Percentiles rank a stretch among this genome's conserved stretches.
Evolutionary conservation across 78 protist species (phyloP).

Genomic region (Dictyostelium purpureum): DNA sequence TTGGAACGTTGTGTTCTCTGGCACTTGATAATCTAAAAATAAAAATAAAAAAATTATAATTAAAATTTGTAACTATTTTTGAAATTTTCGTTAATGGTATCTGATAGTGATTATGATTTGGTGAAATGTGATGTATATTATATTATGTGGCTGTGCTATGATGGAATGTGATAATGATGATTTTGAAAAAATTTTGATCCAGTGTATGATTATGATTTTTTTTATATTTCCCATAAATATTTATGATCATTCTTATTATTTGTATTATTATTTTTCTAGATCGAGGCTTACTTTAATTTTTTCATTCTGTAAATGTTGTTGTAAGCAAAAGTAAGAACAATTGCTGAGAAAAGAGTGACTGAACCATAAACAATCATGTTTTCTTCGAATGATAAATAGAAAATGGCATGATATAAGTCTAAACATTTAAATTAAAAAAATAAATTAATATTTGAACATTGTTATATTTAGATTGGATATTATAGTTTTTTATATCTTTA

Average conservation of each 20-base stretch:
- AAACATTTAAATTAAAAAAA: not conserved
- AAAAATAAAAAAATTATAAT: not conserved
- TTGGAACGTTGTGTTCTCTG: slow-evolving; percentile 30
- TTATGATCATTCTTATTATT: no score
- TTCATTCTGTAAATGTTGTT: slow-evolving; percentile 69
- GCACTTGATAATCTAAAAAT: slow-evolving; percentile 16
- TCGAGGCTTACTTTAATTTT: slow-evolving; percentile 32
- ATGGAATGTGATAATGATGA: not conserved
- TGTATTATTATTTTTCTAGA: no score
- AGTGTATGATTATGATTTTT: not conserved
- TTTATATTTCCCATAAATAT: not conserved
- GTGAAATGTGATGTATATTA: not conserved
- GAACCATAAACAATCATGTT: slow-evolving; percentile 57
- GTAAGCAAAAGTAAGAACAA: slow-evolving; percentile 61
- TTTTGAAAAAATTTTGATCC: not conserved
- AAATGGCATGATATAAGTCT: slow-evolving; percentile 74
- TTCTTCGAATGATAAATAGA: slow-evolving; percentile 36
- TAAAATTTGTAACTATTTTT: not conserved
- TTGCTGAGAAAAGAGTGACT: slow-evolving; percentile 58
- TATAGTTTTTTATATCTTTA: not conserved
- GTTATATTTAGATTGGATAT: not conserved
- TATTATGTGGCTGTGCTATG: not conserved
- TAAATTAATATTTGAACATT: not conserved
- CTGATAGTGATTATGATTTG: not conserved
- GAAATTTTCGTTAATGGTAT: not conserved